Base-by-base conservation (phyloP, 805 yeast genomes). In the Wickerhamiella hasegawae region DNA sequence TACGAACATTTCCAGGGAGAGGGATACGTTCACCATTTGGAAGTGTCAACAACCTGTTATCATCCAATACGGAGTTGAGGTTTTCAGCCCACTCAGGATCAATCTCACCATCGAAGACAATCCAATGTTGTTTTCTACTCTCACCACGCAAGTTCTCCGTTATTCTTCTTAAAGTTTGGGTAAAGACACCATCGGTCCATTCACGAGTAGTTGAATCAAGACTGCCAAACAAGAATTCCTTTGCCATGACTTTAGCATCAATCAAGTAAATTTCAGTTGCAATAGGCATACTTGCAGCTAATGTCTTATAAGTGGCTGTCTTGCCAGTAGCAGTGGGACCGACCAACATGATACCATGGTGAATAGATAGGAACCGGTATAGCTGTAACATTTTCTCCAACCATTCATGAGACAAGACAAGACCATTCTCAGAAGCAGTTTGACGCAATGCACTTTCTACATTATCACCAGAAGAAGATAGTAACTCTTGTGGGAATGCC, bases 51-150 rank as follows among this genome's bases (percentile, higher is more conserved):
- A 78, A 44, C 42, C 69, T 73, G 55, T 84, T 87, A 45, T 87
- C 97, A 55, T 87, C 97, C 14, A 87, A 61, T 8, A 84, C 90
- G 58, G 93, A 78, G 58, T 87, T 87, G 43, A 87, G 59, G 37
- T 78, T 77, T 47, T 87, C 97, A 1, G 82, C 82, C 93, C 96
- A 87, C 27, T 71, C 74, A 0, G 97, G 96, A 50, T 87, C 96
- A 24, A 87, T 69, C 46, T 83, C 94, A 27, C 96, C 92, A 55
- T 87, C 96, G 49, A 87, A 79, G 0, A 85, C 66, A 39, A 87
- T 66, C 90, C 94, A 84, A 12, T 73, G 64, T 3, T 63, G 53
- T 39, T 67, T 71, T 1, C 37, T 23, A 6, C 51, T 45, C 41
- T 78, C 85, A 1, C 82, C 83, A 30, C 78, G 58, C 12, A 68